Conservation (phyloP, 257 asterid species). For the Fraxinus pennsylvanica region DNA sequence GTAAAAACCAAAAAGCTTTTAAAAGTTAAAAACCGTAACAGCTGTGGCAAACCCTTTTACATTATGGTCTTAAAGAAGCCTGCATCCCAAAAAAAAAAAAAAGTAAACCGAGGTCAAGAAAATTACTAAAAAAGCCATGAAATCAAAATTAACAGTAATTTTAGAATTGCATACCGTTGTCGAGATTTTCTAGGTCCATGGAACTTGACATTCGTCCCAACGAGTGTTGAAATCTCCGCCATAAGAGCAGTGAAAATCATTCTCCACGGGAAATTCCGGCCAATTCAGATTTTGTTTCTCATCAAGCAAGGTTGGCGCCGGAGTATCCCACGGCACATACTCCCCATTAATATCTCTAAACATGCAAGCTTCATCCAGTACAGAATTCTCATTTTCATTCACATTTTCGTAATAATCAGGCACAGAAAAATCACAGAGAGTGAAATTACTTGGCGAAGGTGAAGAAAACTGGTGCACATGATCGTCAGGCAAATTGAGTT, state of each 20-base stretch:
- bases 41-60: not conserved
- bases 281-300: constrained; percentile 38
- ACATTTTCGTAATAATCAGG: constrained; percentile 18
- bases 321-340: constrained; percentile 44
- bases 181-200: constrained; percentile 23
- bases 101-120: not conserved
- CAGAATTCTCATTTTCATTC: constrained; percentile 23
- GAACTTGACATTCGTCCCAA: constrained; percentile 23
- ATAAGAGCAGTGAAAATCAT: constrained; percentile 17
- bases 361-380: constrained; percentile 54
- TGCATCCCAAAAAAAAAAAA: not conserved
- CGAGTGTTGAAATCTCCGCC: constrained; percentile 5
- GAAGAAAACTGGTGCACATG: not conserved
- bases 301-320: constrained; percentile 59
- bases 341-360: constrained; percentile 35
- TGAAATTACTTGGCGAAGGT: not conserved
- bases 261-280: constrained; percentile 37
- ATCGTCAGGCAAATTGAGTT: constrained; percentile 47
- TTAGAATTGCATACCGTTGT: not conserved
- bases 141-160: not conserved
- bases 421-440: constrained; percentile 20
- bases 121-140: not conserved
- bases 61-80: not conserved
- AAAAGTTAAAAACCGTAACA: not conserved
- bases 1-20: not conserved